Evolutionary conservation across 1,284 basidiomycete species (phyloP).

Genomic region (Mycena citricolor): DNA sequence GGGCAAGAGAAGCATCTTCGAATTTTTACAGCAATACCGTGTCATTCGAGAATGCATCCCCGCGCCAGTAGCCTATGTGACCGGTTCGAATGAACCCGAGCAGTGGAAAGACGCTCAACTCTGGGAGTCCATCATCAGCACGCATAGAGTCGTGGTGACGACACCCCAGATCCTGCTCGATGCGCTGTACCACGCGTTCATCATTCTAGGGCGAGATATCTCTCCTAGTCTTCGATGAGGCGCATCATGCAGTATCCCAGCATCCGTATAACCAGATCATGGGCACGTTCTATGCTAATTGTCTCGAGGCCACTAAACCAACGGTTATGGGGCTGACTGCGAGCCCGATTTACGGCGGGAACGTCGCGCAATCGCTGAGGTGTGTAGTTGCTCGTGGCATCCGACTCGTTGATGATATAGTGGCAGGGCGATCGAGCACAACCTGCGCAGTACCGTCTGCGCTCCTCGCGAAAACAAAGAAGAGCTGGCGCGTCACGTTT

Average conservation of each 20-base stretch:
- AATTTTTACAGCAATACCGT: constrained; percentile 51
- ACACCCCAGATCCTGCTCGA: constrained; percentile 83
- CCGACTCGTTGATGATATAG: not conserved
- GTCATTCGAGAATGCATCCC: constrained; percentile 58
- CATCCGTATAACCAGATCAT: constrained; percentile 79
- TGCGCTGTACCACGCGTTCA: constrained; percentile 70
- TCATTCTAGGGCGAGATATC: constrained; percentile 62
- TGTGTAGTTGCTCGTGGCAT: constrained; percentile 31
- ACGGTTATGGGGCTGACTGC: constrained; percentile 75
- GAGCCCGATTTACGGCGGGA: constrained; percentile 77
- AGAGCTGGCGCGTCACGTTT: constrained; percentile 59
- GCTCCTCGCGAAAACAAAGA: constrained; percentile 54
- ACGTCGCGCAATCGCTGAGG: constrained; percentile 62
- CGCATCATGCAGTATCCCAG: constrained; percentile 61
- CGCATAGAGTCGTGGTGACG: constrained; percentile 68
- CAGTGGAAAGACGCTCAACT: constrained; percentile 70
- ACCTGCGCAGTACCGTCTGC: constrained; percentile 66
- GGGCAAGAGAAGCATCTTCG: too few species aligned
- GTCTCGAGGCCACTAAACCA: constrained; percentile 42
- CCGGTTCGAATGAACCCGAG: constrained; percentile 72
- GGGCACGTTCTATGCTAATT: constrained; percentile 63
- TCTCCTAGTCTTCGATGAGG: constrained; percentile 78
- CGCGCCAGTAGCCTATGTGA: constrained; percentile 60
- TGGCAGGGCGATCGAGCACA: constrained; percentile 59
- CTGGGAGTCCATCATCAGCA: constrained; percentile 53